Base-by-base conservation (phyloP, 805 yeast species). In the Candida jianshihensis region DNA sequence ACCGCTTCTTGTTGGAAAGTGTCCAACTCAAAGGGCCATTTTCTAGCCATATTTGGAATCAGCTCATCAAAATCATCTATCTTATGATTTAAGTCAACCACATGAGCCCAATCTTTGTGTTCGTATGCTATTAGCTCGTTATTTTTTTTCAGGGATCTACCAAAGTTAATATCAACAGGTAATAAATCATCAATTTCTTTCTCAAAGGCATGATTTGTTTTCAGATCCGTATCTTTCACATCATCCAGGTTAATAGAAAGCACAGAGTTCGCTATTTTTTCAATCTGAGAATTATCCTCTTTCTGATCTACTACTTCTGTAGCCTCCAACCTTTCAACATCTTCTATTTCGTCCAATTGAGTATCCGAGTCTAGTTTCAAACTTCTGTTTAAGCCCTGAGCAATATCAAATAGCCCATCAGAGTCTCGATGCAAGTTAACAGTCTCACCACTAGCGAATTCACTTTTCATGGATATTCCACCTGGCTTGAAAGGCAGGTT, bases 1-100 rank as follows among this genome's bases (percentile, higher is more conserved):
- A 92, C 83, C 0, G 99, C 98, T 61, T 92, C 97, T 54, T 92
- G 88, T 57, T 92, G 99, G 61, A 92, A 92, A 24, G 83, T 80
- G 61, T 92, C 99, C 32, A 92, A 68, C 56, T 88, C 90, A 53
- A 92, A 92, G 0, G 98, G 97, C 92, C 95, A 92, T 30, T 71
- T 76, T 35, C 96, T 67, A 0, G 98, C 98, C 67, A 90, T 90
- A 42, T 84, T 78, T 1, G 98, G 97, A 6, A 92, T 87, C 34
- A 92, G 64, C 49, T 89, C 96, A 15, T 74, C 68, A 54, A 92
- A 92, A 56, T 92, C 88, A 18, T 81, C 84, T 38, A 92, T 75
- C 41, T 73, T 75, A 51, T 87, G 94, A 51, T 84, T 77, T 33
- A 92, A 61, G 49, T 92, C 96, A 10, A 92, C 96, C 28, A 85